Evolutionary conservation across 2,329 filamentous ascomycete genomes (phyloP).

Genomic region (Neofusicoccum cordaticola): DNA sequence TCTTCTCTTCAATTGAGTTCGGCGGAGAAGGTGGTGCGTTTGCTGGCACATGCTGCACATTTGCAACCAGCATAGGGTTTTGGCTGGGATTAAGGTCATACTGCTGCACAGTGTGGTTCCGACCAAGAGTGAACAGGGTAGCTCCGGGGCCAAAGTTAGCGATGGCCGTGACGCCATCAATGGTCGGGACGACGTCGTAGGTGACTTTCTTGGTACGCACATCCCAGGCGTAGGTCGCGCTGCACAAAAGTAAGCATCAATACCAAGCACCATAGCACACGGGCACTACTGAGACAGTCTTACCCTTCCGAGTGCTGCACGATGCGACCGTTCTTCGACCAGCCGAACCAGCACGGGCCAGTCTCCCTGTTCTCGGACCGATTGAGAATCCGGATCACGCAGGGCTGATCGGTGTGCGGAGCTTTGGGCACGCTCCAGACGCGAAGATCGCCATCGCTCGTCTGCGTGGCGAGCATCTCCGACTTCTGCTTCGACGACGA

Average conservation of each 20-base stretch:
- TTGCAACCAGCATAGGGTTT: slow-evolving; percentile 69
- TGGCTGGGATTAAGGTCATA: slow-evolving; percentile 82
- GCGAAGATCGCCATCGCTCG: slow-evolving; percentile 83
- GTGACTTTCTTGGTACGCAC: slow-evolving; percentile 97
- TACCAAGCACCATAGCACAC: slow-evolving; percentile 14
- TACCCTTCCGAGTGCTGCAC: slow-evolving; percentile 90
- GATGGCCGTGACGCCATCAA: slow-evolving; percentile 76
- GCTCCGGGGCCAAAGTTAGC: slow-evolving; percentile 87
- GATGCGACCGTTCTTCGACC: slow-evolving; percentile 97
- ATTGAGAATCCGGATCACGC: slow-evolving; percentile 84
- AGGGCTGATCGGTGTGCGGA: slow-evolving; percentile 69
- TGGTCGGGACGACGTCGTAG: slow-evolving; percentile 81
- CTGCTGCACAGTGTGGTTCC: slow-evolving; percentile 87
- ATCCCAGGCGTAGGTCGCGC: slow-evolving; percentile 63
- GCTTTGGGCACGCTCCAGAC: slow-evolving; percentile 96
- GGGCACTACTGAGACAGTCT: slow-evolving; percentile 39
- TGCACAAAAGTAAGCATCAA: slow-evolving; percentile 23
- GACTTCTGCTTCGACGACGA: slow-evolving; percentile 95
- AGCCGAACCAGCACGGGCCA: slow-evolving; percentile 92
- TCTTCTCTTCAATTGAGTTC: slow-evolving; percentile 72
- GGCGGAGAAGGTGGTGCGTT: slow-evolving; percentile 77
- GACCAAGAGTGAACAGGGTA: slow-evolving; percentile 86
- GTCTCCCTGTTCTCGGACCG: slow-evolving; percentile 65
- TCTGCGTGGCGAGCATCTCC: slow-evolving; percentile 94
- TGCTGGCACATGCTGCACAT: slow-evolving; percentile 80